phyloP scores from a whole-genome alignment of 106 monocot species.

The Xerophyta viscosa region DNA sequence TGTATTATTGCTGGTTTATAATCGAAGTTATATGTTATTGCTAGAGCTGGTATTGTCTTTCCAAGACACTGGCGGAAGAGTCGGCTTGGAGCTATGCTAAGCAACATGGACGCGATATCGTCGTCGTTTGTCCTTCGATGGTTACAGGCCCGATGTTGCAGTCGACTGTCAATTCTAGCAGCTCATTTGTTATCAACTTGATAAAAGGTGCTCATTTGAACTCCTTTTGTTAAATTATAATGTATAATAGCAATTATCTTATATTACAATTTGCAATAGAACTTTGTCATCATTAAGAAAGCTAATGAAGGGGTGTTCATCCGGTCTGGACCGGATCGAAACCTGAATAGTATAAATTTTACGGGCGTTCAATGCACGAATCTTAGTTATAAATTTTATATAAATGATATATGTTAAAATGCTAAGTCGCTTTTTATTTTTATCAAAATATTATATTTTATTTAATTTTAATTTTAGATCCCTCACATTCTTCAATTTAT shows the following conservation, averaged over 20 bases:
- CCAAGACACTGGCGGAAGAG: conserved; percentile 59
- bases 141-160: conserved; percentile 60
- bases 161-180: conserved; percentile 49
- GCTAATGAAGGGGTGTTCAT: neutral
- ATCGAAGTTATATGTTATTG: neutral
- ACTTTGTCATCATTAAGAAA: neutral
- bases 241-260: too few relatives aligned
- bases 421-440: too few relatives aligned
- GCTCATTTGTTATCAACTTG: conserved; percentile 30
- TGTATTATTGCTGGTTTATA: too few relatives aligned
- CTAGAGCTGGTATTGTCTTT: conserved; percentile 56
- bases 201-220: conserved; percentile 37
- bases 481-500: too few relatives aligned
- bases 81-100: conserved; percentile 34
- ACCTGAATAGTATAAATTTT: neutral
- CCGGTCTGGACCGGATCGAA: neutral
- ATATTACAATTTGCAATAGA: neutral
- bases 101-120: conserved; percentile 36
- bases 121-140: conserved; percentile 42
- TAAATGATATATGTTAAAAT: too few relatives aligned
- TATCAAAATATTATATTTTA: too few relatives aligned
- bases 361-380: too few relatives aligned
- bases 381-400: too few relatives aligned
- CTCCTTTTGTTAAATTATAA: neutral
- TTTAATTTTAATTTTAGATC: too few relatives aligned